A percentile compares a stretch with the other conserved stretches of the same genome.
phyloP scores from a whole-genome alignment of 495 filamentous ascomycete species.

The Xylaria flabelliformis region DNA sequence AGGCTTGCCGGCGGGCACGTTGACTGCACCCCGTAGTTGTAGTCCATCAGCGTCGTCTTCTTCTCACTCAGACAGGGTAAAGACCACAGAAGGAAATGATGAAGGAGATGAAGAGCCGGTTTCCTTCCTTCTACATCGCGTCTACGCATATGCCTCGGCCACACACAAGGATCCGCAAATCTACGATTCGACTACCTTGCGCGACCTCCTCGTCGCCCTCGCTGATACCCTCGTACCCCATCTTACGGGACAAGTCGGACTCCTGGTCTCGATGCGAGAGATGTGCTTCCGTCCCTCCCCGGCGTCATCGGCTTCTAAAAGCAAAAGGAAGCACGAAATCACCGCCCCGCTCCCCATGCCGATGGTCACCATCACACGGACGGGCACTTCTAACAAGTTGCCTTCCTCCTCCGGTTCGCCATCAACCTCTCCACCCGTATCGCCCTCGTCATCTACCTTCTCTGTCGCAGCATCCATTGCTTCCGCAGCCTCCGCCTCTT shows the following conservation, averaged over 20 bases:
- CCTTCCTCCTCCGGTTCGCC: not conserved
- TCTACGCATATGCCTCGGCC: constrained; percentile 24
- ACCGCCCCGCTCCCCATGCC: constrained; percentile 6
- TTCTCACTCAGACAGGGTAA: not conserved
- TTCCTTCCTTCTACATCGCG: constrained; percentile 24
- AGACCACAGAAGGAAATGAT: not conserved
- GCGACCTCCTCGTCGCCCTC: constrained; percentile 25
- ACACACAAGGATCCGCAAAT: constrained; percentile 22
- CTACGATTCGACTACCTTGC: constrained; percentile 27
- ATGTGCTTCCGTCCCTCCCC: constrained; percentile 26
- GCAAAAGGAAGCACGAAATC: not conserved
- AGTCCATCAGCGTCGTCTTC: not conserved
- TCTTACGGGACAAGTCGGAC: constrained; percentile 32
- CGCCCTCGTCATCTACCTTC: constrained; percentile 12
- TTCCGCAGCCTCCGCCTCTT: no score
- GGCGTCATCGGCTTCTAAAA: not conserved
- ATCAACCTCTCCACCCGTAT: not conserved
- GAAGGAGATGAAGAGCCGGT: constrained; percentile 7
- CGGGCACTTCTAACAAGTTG: not conserved
- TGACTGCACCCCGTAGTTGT: not conserved
- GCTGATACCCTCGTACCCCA: constrained; percentile 35
- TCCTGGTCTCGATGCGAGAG: constrained; percentile 32
- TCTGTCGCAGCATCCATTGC: not conserved
- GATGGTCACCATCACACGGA: not conserved
- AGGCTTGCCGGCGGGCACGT: constrained; percentile 21